Conservation (phyloP, 225 moss, liverwort and hornwort species). For the Rhytidiadelphus loreus region DNA sequence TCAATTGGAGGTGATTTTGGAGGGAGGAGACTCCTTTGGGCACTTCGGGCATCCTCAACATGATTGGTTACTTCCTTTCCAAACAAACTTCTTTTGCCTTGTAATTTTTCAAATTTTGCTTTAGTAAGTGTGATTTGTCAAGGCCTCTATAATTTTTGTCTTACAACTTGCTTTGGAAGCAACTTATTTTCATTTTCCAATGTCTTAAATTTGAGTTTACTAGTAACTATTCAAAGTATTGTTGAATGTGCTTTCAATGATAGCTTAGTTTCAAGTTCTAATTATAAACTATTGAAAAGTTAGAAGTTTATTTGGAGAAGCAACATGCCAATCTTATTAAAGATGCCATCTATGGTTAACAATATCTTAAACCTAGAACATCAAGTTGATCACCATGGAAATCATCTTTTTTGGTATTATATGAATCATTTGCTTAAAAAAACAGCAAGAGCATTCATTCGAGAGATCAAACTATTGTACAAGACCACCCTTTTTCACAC, state of each 20-base stretch:
- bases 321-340: background rate
- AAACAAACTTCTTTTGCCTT: background rate
- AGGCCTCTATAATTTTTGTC: background rate
- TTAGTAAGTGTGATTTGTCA: accelerated
- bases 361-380: no score
- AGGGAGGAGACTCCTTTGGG: accelerated
- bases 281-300: background rate
- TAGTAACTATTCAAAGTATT: background rate
- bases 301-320: no score
- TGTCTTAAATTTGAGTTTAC: background rate
- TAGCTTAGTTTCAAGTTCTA: background rate
- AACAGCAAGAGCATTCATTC: no score
- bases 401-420: no score
- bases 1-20: background rate
- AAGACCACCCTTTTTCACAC: no score
- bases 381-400: no score
- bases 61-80: accelerated
- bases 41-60: accelerated
- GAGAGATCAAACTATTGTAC: no score
- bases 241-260: background rate
- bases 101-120: background rate
- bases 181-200: background rate
- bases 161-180: background rate
- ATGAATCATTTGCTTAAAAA: no score
- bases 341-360: background rate